These are phyloP conservation scores for Microcyclospora tardicrescens DNA, from an alignment of 2,329 filamentous ascomycete genomes.

Conservation along the genomic window DNA sequence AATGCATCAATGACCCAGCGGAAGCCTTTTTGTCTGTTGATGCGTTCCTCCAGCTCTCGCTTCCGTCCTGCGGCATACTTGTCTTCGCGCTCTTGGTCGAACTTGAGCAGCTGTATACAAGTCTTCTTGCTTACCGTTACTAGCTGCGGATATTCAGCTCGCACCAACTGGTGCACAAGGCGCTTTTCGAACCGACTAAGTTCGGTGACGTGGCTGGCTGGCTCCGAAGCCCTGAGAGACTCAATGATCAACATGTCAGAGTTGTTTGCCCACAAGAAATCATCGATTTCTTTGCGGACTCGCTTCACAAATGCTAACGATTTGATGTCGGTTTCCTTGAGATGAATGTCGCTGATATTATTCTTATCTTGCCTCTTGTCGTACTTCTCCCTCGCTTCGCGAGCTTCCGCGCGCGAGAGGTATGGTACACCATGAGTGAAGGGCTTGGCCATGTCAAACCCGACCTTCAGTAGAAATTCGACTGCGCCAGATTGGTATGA, in stretches of 20 bases:
- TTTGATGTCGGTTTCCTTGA: slow-evolving; percentile 40
- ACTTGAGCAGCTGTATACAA: slow-evolving; percentile 30
- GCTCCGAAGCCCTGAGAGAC: slow-evolving; percentile 9
- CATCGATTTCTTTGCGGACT: slow-evolving; percentile 22
- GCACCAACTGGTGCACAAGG: slow-evolving; percentile 53
- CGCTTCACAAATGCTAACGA: slow-evolving; percentile 39
- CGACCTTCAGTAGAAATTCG: slow-evolving; percentile 46
- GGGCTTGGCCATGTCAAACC: slow-evolving; percentile 45
- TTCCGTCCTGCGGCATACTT: slow-evolving; percentile 27
- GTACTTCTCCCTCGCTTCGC: slow-evolving; percentile 32
- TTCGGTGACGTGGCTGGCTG: slow-evolving; percentile 6
- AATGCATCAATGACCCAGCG: slow-evolving; percentile 39
- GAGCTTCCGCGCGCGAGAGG: slow-evolving; percentile 47
- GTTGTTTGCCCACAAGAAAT: slow-evolving; percentile 23
- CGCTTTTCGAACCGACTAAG: slow-evolving; percentile 50
- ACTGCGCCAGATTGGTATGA: slow-evolving; percentile 46
- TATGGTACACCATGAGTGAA: slow-evolving; percentile 49
- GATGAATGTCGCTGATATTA: slow-evolving; percentile 32
- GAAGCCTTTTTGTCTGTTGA: slow-evolving; percentile 34
- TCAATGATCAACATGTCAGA: slow-evolving; percentile 6
- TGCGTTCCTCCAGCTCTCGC: slow-evolving; percentile 27
- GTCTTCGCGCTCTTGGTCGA: slow-evolving; percentile 32
- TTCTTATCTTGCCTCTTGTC: slow-evolving; percentile 30
- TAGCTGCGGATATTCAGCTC: slow-evolving; percentile 43
- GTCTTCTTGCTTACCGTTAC: slow-evolving; percentile 30